Base-by-base conservation (phyloP, 441 rosid species). In the Adansonia rubrostipa region DNA sequence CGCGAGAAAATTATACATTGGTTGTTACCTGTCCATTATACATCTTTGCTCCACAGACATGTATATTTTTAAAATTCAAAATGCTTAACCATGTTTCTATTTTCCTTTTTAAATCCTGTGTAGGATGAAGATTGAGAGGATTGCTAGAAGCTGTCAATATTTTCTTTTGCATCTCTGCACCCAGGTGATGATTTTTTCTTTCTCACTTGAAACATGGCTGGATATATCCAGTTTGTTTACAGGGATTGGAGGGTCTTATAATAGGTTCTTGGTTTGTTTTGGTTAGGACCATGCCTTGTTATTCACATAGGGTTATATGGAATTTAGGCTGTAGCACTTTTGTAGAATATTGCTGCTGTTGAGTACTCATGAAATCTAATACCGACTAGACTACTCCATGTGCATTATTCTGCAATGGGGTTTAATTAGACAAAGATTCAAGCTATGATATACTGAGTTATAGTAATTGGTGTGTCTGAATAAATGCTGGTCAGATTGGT, bases 121-220 rank as follows among this genome's bases (percentile, higher is more conserved):
- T 80, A 96, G 99, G 99, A 90, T 96, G 98, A 94, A 92, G 84
- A 85, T 92, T 42, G 96, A 96, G 80, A 87, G 82, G 87, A 91
- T 94, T 28, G 85, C 87, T 22, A 97, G 87, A 78, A 90, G 87
- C 81, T 82, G 91, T 73, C 88, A 92, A 40, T 94, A 96, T 86
- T 96, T 96, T 84, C 92, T 94, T 77, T 69, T 94, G 88, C 97
- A 96, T 85, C 85, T 96, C n/a, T 92, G 99, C 80, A 94, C 99
- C 15, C 98, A 94, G 98, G 99, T 94, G 80, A 13, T 68, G 19
- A 33, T 47, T 77, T 67, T 40, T 7, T 77, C 62, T 40, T 7
- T 45, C 45, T 71, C 13, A 54, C 22, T 53, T 66, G 33, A 53
- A 69, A 80, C 42, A 19, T 64, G 70, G 19, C 24, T 15, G 47